phyloP scores from a whole-genome alignment of 1,284 basidiomycete genomes.

The Melampsora americana region DNA sequence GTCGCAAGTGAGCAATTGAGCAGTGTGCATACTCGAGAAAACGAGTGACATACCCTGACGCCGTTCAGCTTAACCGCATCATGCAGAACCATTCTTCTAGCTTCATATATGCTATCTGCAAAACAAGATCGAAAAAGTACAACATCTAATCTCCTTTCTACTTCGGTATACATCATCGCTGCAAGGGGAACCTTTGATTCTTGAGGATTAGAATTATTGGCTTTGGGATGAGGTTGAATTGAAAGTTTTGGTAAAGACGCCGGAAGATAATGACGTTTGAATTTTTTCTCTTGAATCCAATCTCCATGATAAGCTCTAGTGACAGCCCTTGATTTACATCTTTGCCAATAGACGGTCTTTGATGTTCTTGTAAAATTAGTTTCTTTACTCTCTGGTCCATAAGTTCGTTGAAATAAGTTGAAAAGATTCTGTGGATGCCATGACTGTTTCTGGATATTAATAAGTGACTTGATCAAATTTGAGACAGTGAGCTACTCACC shows the following conservation, averaged over 20 bases:
- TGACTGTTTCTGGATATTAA: conserved; percentile 53
- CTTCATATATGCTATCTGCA: conserved; percentile 83
- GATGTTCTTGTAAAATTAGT: conserved; percentile 63
- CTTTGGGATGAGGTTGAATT: conserved; percentile 58
- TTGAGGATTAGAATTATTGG: conserved; percentile 56
- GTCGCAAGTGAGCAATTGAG: background rate
- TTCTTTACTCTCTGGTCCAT: conserved; percentile 59
- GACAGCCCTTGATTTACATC: conserved; percentile 85
- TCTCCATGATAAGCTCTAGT: conserved; percentile 94
- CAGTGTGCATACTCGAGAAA: background rate
- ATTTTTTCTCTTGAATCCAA: conserved; percentile 84
- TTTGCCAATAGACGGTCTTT: conserved; percentile 80
- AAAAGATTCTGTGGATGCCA: conserved; percentile 77
- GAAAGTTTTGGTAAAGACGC: conserved; percentile 79
- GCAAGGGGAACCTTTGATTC: conserved; percentile 64
- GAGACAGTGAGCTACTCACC: conserved; percentile 52
- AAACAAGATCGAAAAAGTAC: conserved; percentile 89
- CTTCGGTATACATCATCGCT: conserved; percentile 83
- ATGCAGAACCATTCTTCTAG: conserved; percentile 77
- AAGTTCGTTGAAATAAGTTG: conserved; percentile 69
- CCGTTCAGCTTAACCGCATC: conserved; percentile 88
- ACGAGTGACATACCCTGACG: conserved; percentile 64
- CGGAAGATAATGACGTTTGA: conserved; percentile 94
- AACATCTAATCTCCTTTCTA: conserved; percentile 91
- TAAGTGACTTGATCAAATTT: conserved; percentile 1